These are phyloP conservation scores for Naganishia liquefaciens DNA, from an alignment of 1,284 basidiomycete species.

Conservation along the genomic window DNA sequence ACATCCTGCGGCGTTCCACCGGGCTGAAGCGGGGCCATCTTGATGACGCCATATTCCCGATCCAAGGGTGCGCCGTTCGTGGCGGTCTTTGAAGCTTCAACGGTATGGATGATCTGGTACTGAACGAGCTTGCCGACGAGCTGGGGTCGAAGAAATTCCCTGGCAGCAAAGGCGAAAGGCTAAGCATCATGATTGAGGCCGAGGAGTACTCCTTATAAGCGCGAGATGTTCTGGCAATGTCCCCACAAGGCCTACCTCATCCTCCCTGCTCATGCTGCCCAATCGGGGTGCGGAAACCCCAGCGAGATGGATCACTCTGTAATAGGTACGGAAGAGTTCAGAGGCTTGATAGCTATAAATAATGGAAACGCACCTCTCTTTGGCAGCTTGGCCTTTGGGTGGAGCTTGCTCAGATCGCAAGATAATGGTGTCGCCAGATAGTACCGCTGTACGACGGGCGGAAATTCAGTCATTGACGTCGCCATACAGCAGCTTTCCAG, in stretches of 20 bases:
- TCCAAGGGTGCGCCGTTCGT: constrained; percentile 34
- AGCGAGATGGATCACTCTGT: constrained; percentile 75
- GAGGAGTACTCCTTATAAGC: background rate
- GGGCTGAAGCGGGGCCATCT: constrained; percentile 51
- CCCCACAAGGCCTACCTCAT: constrained; percentile 65
- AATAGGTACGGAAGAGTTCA: background rate
- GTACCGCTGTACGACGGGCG: constrained; percentile 63
- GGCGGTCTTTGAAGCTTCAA: constrained; percentile 38
- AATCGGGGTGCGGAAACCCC: constrained; percentile 78
- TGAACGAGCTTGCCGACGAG: constrained; percentile 80
- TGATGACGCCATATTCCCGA: constrained; percentile 51
- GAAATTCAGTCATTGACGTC: background rate
- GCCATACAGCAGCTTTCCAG: background rate
- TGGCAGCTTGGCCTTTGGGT: constrained; percentile 77
- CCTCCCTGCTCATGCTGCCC: constrained; percentile 75
- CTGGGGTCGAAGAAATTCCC: constrained; percentile 83
- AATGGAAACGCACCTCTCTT: constrained; percentile 68
- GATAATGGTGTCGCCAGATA: constrained; percentile 84
- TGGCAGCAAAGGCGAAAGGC: constrained; percentile 88
- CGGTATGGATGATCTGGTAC: constrained; percentile 50
- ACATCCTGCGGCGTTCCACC: constrained; percentile 63
- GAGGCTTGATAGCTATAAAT: constrained; percentile 29
- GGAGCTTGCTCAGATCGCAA: constrained; percentile 70
- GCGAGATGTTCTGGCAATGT: constrained; percentile 8
- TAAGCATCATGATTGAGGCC: constrained; percentile 46